phyloP scores from a whole-genome alignment of 495 filamentous ascomycete genomes.

The Tuber indicum region DNA sequence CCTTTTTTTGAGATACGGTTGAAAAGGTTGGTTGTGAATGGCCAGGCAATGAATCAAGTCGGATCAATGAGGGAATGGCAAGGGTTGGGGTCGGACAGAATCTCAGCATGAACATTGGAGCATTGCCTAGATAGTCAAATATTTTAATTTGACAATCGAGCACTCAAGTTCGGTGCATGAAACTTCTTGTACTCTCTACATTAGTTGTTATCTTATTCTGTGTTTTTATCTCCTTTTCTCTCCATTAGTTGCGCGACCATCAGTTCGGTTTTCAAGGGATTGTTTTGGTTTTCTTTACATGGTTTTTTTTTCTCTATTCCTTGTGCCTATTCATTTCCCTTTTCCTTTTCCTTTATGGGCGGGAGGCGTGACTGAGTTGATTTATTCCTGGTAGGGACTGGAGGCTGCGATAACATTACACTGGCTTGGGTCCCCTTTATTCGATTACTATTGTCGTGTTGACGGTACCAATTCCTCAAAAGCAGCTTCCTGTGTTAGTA shows the following conservation, averaged over 20 bases:
- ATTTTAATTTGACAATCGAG: conserved; percentile 12
- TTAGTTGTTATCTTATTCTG: conserved; percentile 35
- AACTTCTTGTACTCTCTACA: conserved; percentile 32
- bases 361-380: conserved; percentile 37
- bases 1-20: conserved; percentile 38
- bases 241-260: conserved; percentile 28
- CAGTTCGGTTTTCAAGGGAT: conserved; percentile 35
- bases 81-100: conserved; percentile 1
- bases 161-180: conserved; percentile 31
- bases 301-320: conserved; percentile 28
- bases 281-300: conserved; percentile 35
- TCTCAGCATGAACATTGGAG: conserved; percentile 12
- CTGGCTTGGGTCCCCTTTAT: conserved; percentile 19
- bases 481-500: conserved; percentile 12
- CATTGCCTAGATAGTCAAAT: conserved; percentile 22
- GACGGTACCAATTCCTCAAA: conserved; percentile 3
- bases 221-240: conserved; percentile 28
- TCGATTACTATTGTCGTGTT: conserved; percentile 19
- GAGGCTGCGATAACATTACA: conserved; percentile 31
- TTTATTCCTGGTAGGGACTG: conserved; percentile 30
- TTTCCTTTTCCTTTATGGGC: conserved; percentile 9
- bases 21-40: conserved; percentile 31
- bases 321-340: conserved; percentile 39
- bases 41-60: conserved; percentile 34
- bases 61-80: conserved; percentile 28